phyloP scores from a whole-genome alignment of 176 grass and related monocot species.

The Pontederia crassipes region DNA sequence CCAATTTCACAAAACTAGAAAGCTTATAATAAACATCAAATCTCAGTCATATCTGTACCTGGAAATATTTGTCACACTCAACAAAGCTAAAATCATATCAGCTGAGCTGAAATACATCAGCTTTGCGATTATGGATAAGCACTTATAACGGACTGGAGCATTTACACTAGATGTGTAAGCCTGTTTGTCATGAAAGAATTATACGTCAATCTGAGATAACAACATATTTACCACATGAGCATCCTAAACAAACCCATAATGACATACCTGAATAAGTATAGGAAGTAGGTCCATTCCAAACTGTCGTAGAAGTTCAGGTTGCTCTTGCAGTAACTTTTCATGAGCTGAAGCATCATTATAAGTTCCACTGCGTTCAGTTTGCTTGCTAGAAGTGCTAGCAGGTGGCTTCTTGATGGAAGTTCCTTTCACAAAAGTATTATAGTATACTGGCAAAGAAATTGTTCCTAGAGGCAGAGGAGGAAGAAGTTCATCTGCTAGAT shows the following conservation, averaged over 20 bases:
- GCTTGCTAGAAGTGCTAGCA: constrained; percentile 32
- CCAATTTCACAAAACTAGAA: not conserved
- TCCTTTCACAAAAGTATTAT: constrained; percentile 38
- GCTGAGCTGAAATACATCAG: constrained; percentile 82
- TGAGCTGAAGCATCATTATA: constrained; percentile 39
- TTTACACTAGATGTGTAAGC: constrained; percentile 78
- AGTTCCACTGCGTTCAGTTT: constrained; percentile 26
- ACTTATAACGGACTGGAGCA: constrained; percentile 64
- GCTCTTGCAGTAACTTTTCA: constrained; percentile 67
- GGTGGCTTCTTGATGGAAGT: constrained; percentile 37
- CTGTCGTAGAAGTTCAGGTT: constrained; percentile 84
- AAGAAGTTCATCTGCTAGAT: constrained; percentile 71
- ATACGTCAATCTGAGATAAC: not conserved
- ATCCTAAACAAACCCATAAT: constrained; percentile 8
- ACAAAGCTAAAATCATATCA: constrained; percentile 68
- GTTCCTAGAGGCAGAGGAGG: constrained; percentile 61
- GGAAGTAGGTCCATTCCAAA: constrained; percentile 83
- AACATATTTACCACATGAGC: constrained; percentile 17
- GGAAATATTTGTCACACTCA: constrained; percentile 73
- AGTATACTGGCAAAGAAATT: constrained; percentile 52
- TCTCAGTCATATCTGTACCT: constrained; percentile 27
- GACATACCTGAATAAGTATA: constrained; percentile 57
- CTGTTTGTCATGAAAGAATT: constrained; percentile 23
- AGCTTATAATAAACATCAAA: not conserved
- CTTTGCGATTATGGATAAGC: constrained; percentile 68